phyloP scores from a whole-genome alignment of 768 basidiomycete species.

The Serendipita indica region DNA sequence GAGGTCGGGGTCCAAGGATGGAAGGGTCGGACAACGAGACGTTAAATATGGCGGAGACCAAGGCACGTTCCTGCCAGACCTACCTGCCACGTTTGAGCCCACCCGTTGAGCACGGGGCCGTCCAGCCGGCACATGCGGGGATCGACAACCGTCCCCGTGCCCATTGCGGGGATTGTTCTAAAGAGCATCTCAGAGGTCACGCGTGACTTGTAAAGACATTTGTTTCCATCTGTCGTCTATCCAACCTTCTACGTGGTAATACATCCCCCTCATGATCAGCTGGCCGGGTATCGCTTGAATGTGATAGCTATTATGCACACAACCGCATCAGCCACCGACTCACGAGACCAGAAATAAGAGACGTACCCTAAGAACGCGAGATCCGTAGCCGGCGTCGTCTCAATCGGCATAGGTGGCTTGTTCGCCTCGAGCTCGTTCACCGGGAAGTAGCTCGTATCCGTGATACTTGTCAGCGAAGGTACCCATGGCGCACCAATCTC shows the following conservation, averaged over 20 bases:
- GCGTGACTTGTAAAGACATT: background rate
- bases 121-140: background rate
- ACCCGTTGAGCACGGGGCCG: background rate
- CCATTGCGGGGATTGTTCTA: background rate
- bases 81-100: background rate
- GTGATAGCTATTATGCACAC: too few species aligned
- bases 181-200: background rate
- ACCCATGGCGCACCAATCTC: constrained; percentile 37
- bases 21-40: too few species aligned
- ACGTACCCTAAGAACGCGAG: constrained; percentile 43
- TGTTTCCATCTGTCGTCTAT: background rate
- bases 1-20: background rate
- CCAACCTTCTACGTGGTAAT: background rate
- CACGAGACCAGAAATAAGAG: too few species aligned
- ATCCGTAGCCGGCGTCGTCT: constrained; percentile 25
- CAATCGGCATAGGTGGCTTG: constrained; percentile 18
- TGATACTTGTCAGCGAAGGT: constrained; percentile 28
- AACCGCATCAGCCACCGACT: too few species aligned
- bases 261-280: background rate
- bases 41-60: too few species aligned
- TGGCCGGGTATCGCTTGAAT: constrained; percentile 2
- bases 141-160: background rate
- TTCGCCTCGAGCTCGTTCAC: constrained; percentile 29
- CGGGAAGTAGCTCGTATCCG: constrained; percentile 31
- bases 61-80: too few species aligned